A percentile compares a stretch with the other conserved stretches of the same genome.
phyloP scores from a whole-genome alignment of 306 rosid species.

The Vigna mungo region DNA sequence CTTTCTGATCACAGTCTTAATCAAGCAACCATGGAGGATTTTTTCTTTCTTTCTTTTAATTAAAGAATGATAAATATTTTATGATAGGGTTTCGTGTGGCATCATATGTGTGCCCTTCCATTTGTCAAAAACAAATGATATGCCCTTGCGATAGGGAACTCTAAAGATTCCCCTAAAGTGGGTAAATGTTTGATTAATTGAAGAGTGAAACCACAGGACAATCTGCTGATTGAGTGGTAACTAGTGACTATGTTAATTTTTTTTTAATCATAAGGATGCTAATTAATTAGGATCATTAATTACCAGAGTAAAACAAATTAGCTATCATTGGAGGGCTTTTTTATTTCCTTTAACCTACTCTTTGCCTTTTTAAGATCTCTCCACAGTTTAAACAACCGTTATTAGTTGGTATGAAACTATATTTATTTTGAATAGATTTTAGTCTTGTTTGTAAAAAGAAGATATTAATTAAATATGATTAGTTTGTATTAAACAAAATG shows the following conservation, averaged over 20 bases:
- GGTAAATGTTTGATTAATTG: conserved; percentile 19
- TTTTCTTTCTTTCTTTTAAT: not conserved
- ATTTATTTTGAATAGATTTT: too few species aligned
- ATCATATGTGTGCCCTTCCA: conserved; percentile 40
- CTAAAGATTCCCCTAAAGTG: conserved; percentile 27
- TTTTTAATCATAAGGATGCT: conserved; percentile 5
- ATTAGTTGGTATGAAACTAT: too few species aligned
- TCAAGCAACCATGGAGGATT: not conserved
- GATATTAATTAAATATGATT: too few species aligned
- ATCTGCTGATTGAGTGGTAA: not conserved
- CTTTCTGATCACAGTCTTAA: conserved; percentile 35
- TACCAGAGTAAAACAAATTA: not conserved
- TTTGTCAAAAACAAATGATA: conserved; percentile 17
- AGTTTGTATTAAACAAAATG: too few species aligned
- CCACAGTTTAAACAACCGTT: not conserved
- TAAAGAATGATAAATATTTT: not conserved
- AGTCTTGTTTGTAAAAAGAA: too few species aligned
- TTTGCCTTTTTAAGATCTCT: too few species aligned
- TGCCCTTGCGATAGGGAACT: conserved; percentile 30
- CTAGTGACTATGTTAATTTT: not conserved
- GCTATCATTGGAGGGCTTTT: not conserved
- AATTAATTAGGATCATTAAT: not conserved
- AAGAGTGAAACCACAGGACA: conserved; percentile 23
- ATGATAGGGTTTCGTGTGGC: conserved; percentile 20
- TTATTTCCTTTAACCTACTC: too few species aligned